phyloP scores from a whole-genome alignment of 164 flowering plant species.

The Berberis thunbergii region DNA sequence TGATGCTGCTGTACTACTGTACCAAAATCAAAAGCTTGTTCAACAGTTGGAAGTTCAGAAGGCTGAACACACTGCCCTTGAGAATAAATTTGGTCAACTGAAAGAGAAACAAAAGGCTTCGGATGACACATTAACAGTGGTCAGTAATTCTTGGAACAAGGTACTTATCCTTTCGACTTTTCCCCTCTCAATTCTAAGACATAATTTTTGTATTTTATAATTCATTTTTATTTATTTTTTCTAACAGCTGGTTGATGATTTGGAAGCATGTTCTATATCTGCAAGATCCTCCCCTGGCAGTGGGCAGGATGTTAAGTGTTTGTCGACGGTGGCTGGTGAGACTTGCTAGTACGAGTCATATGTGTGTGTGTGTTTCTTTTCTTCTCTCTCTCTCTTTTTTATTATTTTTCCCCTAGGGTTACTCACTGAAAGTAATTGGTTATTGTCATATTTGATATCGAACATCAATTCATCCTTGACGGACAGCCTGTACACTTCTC shows the following conservation, averaged over 20 bases:
- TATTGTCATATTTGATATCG: neutral
- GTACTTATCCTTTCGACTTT: constrained; percentile 21
- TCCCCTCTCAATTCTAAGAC: neutral
- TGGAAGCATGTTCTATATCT: constrained; percentile 48
- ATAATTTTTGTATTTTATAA: neutral
- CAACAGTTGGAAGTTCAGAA: constrained; percentile 82
- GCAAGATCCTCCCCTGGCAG: constrained; percentile 20
- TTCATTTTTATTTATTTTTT: constrained; percentile 4
- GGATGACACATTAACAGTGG: constrained; percentile 40
- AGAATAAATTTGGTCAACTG: constrained; percentile 38
- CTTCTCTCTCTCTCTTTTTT: neutral
- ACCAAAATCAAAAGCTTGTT: constrained; percentile 74
- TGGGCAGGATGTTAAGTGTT: constrained; percentile 13
- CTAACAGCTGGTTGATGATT: constrained; percentile 43
- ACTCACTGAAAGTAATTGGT: neutral
- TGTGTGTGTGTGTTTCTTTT: neutral
- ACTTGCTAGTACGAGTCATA: neutral
- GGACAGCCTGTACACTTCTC: no score
- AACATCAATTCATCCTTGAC: no score
- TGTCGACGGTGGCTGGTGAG: constrained; percentile 34
- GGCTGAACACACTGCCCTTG: constrained; percentile 44
- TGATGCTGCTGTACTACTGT: constrained; percentile 70
- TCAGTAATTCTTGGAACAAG: constrained; percentile 56
- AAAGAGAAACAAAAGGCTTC: constrained; percentile 52
- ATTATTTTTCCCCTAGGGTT: neutral